Evolutionary conservation across 2,329 filamentous ascomycete species (phyloP).

Genomic region (Colletotrichum lini): DNA sequence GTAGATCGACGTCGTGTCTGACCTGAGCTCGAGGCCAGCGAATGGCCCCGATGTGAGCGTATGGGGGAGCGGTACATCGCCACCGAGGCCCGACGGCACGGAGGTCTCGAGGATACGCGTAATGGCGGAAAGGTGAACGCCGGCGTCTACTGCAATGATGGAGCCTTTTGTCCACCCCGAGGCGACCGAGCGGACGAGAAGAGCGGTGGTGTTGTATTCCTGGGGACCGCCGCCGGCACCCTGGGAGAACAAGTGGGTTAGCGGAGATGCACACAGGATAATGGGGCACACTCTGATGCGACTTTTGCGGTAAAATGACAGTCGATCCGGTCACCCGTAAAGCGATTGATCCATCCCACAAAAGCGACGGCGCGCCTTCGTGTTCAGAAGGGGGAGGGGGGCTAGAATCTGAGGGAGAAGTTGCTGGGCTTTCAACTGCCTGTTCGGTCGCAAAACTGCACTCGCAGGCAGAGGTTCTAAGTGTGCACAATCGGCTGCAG

Average conservation of each 20-base stretch:
- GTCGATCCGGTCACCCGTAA: too few relatives aligned
- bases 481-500: constrained; percentile 24
- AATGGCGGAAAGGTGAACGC: constrained; percentile 89
- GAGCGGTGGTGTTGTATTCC: constrained; percentile 91
- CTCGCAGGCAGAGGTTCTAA: constrained; percentile 29
- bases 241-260: constrained; percentile 59
- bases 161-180: constrained; percentile 87
- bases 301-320: background rate
- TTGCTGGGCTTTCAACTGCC: background rate
- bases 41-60: constrained; percentile 81
- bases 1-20: constrained; percentile 67
- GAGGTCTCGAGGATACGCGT: constrained; percentile 80
- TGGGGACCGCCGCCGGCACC: constrained; percentile 90
- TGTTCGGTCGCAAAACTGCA: background rate
- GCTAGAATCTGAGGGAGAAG: background rate
- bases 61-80: constrained; percentile 61
- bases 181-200: constrained; percentile 86
- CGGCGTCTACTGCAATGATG: constrained; percentile 92
- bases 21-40: constrained; percentile 80
- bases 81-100: constrained; percentile 55
- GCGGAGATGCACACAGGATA: background rate
- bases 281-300: background rate
- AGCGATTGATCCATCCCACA: background rate
- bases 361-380: background rate
- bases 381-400: background rate